Percentiles rank a stretch among this genome's conserved stretches.
phyloP scores from a whole-genome alignment of 441 rosid genomes.

The Jatropha podagrica region DNA sequence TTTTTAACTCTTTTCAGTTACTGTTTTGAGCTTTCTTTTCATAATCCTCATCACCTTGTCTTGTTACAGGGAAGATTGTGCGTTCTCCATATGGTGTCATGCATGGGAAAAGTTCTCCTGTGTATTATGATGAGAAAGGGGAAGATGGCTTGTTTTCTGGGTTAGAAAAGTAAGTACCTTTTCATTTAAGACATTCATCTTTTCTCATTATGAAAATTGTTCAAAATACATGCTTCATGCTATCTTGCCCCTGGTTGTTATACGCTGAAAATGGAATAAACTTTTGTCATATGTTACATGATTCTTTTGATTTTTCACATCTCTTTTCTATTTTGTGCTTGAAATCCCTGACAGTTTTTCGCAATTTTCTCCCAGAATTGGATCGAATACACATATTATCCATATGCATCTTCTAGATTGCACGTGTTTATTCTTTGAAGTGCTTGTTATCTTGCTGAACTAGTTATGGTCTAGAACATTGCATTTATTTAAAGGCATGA shows the following conservation, averaged over 20 bases:
- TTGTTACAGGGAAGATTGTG: conserved; percentile 75
- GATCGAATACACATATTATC: background rate
- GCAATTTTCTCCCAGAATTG: background rate
- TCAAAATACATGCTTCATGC: background rate
- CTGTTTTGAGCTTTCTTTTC: conserved; percentile 11
- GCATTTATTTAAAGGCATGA: too few relatives aligned
- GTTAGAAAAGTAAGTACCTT: conserved; percentile 59
- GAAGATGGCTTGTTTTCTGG: conserved; percentile 84
- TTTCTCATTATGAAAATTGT: background rate
- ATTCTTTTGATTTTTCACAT: too few relatives aligned
- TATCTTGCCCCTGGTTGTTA: background rate
- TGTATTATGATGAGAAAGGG: conserved; percentile 83
- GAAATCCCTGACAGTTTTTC: background rate
- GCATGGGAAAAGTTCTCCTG: conserved; percentile 94
- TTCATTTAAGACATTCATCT: background rate
- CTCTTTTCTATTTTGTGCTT: background rate
- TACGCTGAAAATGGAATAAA: background rate
- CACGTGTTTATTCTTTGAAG: background rate
- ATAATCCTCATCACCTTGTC: conserved; percentile 13
- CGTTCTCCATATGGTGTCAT: conserved; percentile 87
- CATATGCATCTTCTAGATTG: background rate
- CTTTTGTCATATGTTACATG: too few relatives aligned
- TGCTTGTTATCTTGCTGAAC: background rate
- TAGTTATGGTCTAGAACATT: too few relatives aligned
- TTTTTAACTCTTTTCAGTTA: background rate